Evolutionary conservation across 2,329 filamentous ascomycete genomes (phyloP), one percentile per base, ranked within the genome.

Genomic region (Fusarium sacchari): DNA sequence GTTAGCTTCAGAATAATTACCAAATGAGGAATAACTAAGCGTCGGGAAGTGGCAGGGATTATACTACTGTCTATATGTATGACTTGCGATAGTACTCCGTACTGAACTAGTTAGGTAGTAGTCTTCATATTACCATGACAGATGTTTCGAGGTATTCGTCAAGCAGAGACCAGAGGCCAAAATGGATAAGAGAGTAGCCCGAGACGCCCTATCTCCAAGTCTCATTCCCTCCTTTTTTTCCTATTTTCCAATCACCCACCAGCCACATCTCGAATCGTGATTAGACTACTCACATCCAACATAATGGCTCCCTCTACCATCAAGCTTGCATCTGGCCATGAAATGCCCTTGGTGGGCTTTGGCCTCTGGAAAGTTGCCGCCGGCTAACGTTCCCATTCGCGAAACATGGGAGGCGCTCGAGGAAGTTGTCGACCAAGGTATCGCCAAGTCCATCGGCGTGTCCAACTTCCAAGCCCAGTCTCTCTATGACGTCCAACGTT

Each of bases 381-480:
- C 85, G 74, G 78, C 72, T 84, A 92, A 90, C 74, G 91, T 92
- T 42, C 87, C 89, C 55, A 92, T 94, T 82, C 90, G 93, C 79
- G 90, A 94, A 83, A 96, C 94, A 52, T 96, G 93, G 92, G 85
- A 87, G 59, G 92, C 93, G 43, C 91, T 96, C 88, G 94, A 96
- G 86, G 81, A 83, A 59, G 86, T 94, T 49, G 92, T 94, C 64
- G 88, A 89, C 76, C 84, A 88, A 80, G 89, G 89, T 32, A 87
- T 96, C 52, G 87, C 91, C 72, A 89, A 87, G 79, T 90, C 88
- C 82, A 94, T 96, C 80, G 94, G 93, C 72, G 87, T 96, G 69
- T 92, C 88, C 84, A 96, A 96, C 87, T 95, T 95, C 88, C 87
- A 86, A 76, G 85, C 85, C 24, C 85, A 87, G 74, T 83, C 88